These are phyloP conservation scores for Brassica incana DNA, from an alignment of 345 rosid species.

Conservation along the genomic window DNA sequence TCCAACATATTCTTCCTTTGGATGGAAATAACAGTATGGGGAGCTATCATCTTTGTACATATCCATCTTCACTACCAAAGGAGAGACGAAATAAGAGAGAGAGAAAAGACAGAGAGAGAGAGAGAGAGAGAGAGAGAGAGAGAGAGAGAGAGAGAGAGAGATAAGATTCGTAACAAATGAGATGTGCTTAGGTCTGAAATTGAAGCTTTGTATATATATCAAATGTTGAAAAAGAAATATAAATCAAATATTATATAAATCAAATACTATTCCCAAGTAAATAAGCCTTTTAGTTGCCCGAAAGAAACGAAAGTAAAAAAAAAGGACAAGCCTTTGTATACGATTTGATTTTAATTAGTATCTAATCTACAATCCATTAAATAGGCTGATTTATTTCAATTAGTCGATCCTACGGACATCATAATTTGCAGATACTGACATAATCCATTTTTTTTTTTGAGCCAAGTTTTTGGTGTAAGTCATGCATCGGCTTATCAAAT, in stretches of 20 bases:
- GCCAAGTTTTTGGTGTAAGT: not conserved
- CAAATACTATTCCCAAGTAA: conserved; percentile 12
- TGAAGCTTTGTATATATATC: conserved; percentile 19
- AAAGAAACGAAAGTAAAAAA: not conserved
- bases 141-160: conserved; percentile 3
- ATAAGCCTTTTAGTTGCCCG: conserved; percentile 24
- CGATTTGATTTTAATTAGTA: conserved; percentile 1
- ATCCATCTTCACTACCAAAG: conserved; percentile 47
- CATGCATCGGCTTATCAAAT: conserved; percentile 10
- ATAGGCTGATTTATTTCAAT: not conserved
- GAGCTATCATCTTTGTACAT: conserved; percentile 55
- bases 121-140: conserved; percentile 15
- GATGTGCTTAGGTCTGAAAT: conserved; percentile 26
- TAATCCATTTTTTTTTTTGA: not conserved
- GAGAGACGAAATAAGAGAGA: not conserved
- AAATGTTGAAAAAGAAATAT: too few species aligned
- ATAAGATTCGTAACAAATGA: conserved; percentile 6
- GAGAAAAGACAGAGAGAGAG: conserved; percentile 1
- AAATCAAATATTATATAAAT: not conserved
- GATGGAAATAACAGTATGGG: conserved; percentile 81
- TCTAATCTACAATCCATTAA: not conserved
- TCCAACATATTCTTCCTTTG: conserved; percentile 59
- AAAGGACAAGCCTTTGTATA: conserved; percentile 21
- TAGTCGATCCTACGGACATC: not conserved
- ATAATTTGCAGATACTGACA: conserved; percentile 18